Evolutionary conservation across 495 filamentous ascomycete species (phyloP).

Genomic region (Amorphotheca resinae): DNA sequence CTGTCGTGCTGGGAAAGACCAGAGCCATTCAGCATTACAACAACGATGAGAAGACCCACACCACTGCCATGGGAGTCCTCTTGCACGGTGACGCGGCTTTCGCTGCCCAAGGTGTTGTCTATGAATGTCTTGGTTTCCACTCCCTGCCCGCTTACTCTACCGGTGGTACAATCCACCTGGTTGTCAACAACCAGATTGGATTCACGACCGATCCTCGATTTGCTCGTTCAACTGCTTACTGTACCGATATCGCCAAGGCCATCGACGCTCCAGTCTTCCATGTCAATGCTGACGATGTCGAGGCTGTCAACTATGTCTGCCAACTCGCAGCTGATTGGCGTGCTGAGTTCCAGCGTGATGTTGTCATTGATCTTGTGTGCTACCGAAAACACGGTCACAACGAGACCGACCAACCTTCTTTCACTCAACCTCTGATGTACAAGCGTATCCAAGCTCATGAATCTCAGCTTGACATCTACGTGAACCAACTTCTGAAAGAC

Average conservation of each 20-base stretch:
- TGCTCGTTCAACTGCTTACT: constrained; percentile 93
- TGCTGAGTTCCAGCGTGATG: constrained; percentile 92
- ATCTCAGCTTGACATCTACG: constrained; percentile 73
- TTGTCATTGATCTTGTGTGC: constrained; percentile 96
- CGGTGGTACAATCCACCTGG: constrained; percentile 90
- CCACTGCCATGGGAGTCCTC: constrained; percentile 86
- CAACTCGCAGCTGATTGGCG: constrained; percentile 95
- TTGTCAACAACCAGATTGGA: constrained; percentile 99
- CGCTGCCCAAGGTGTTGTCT: constrained; percentile 90
- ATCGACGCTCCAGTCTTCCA: constrained; percentile 98
- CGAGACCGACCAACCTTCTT: constrained; percentile 97
- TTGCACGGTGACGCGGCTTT: constrained; percentile 97
- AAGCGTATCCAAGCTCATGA: constrained; percentile 79
- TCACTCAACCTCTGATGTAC: constrained; percentile 99
- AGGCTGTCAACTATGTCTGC: constrained; percentile 96
- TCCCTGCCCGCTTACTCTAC: constrained; percentile 90
- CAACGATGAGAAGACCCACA: constrained; percentile 77
- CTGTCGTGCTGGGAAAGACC: constrained; percentile 93
- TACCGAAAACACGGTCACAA: constrained; percentile 99
- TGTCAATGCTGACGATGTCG: constrained; percentile 96
- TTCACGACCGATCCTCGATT: constrained; percentile 99
- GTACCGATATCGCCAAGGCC: constrained; percentile 96
- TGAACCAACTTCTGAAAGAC: constrained; percentile 76
- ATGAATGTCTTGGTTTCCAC: constrained; percentile 97
- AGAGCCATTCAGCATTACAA: constrained; percentile 98